Evolutionary conservation across 805 yeast genomes (phyloP).

Genomic region (Candida silvatica): DNA sequence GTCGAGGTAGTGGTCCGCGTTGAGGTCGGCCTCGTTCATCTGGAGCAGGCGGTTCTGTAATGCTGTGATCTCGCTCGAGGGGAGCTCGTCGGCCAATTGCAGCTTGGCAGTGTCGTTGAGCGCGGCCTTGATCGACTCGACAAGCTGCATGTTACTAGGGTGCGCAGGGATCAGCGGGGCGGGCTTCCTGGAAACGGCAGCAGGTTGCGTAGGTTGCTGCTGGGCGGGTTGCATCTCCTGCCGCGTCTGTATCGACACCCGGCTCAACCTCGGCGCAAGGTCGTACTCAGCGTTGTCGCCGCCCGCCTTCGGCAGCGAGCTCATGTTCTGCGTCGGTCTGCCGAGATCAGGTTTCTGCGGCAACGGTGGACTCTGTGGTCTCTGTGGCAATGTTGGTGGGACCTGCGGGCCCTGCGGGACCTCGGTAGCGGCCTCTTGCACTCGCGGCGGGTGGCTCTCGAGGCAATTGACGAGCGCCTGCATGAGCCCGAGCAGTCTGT

Average conservation of each 20-base stretch:
- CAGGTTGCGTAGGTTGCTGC: conserved; percentile 7
- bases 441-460: conserved; percentile 10
- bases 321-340: too few species aligned
- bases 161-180: conserved; percentile 23
- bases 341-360: too few species aligned
- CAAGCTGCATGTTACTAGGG: conserved; percentile 14
- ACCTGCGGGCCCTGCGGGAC: not conserved
- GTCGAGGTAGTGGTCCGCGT: conserved; percentile 10
- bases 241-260: too few species aligned
- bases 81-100: conserved; percentile 4
- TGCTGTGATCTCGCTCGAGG: conserved; percentile 4
- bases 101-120: conserved; percentile 4
- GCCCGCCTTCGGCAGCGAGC: too few species aligned
- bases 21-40: conserved; percentile 12
- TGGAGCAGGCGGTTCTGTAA: conserved; percentile 12
- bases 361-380: too few species aligned
- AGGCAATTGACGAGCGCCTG: conserved; percentile 12
- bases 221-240: not conserved
- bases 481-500: conserved; percentile 19
- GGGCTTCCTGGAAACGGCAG: not conserved
- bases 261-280: too few species aligned
- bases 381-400: too few species aligned
- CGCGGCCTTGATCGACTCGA: conserved; percentile 6
- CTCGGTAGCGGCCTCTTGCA: too few species aligned
- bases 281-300: too few species aligned